These are phyloP conservation scores for Beverwykella pulmonaria DNA, from an alignment of 495 filamentous ascomycete species.

Conservation along the genomic window DNA sequence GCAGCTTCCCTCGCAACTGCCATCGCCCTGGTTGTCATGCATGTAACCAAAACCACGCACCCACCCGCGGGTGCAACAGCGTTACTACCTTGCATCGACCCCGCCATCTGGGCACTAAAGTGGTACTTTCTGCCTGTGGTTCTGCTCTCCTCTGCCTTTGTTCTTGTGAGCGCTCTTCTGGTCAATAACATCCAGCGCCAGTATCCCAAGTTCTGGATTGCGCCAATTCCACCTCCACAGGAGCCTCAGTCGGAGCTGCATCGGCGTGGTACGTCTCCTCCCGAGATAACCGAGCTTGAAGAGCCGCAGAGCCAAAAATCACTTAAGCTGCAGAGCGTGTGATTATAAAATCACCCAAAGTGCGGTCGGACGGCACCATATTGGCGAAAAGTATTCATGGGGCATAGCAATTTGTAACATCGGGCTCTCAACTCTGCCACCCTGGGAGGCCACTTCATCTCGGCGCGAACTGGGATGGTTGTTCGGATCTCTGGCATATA, in stretches of 20 bases:
- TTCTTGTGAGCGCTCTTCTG: conserved; percentile 28
- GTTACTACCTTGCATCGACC: conserved; percentile 14
- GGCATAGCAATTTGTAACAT: not conserved
- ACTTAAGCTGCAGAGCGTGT: not conserved
- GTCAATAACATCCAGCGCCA: conserved; percentile 35
- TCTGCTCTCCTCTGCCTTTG: conserved; percentile 20
- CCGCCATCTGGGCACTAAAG: conserved; percentile 7
- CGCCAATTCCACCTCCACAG: conserved; percentile 4
- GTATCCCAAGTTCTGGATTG: conserved; percentile 34
- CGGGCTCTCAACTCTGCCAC: not conserved
- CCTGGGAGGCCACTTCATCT: not conserved
- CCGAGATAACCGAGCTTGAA: not conserved
- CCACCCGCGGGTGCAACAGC: conserved; percentile 33
- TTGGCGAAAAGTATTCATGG: not conserved
- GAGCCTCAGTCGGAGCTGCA: not conserved
- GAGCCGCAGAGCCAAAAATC: not conserved
- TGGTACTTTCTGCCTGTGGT: conserved; percentile 30
- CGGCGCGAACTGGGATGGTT: not conserved
- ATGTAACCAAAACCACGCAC: conserved; percentile 30
- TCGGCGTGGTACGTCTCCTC: not conserved
- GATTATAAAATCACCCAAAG: not conserved
- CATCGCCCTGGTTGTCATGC: conserved; percentile 27
- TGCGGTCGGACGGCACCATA: not conserved
- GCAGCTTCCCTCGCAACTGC: conserved; percentile 20
- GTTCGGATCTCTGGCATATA: not conserved